Evolutionary conservation across 108 stramenopile genomes (phyloP).

Genomic region (Cyclotella cryptica): DNA sequence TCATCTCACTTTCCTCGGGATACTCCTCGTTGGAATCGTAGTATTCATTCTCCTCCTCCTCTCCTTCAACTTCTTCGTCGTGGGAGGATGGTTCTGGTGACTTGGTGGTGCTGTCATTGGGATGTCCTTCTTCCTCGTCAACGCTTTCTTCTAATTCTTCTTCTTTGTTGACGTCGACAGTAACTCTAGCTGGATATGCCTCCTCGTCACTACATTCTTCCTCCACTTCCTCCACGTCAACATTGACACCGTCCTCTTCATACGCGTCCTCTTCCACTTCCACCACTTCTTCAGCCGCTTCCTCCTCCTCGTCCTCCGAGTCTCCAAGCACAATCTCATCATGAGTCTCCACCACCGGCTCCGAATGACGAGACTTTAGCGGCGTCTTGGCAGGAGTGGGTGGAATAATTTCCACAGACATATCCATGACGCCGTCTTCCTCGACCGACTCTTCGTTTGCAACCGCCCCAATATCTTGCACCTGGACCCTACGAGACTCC

Average conservation of each 20-base stretch:
- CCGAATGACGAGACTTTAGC: neutral
- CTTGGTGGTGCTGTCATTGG: conserved; percentile 3
- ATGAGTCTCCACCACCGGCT: neutral
- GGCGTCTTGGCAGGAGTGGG: conserved; percentile 11
- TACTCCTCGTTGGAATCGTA: conserved; percentile 20
- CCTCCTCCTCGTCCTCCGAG: conserved; percentile 1
- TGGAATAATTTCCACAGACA: conserved; percentile 15
- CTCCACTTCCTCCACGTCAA: neutral
- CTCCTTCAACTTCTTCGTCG: neutral
- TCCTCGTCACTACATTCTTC: neutral
- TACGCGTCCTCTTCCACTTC: too few species aligned
- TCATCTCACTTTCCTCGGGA: conserved; percentile 9
- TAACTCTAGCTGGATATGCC: too few species aligned
- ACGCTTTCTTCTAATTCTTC: neutral
- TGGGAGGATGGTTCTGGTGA: conserved; percentile 3
- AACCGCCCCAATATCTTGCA: too few species aligned
- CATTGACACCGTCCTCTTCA: neutral
- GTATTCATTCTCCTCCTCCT: neutral
- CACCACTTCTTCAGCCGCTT: too few species aligned
- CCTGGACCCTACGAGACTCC: too few species aligned
- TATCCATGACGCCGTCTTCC: conserved; percentile 9
- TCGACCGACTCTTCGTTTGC: neutral
- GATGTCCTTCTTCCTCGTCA: conserved; percentile 1
- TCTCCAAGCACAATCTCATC: conserved; percentile 8
- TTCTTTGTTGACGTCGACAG: conserved; percentile 8